Conservation (phyloP, 305 asterid genomes). For the Stenogyne calaminthoides region DNA sequence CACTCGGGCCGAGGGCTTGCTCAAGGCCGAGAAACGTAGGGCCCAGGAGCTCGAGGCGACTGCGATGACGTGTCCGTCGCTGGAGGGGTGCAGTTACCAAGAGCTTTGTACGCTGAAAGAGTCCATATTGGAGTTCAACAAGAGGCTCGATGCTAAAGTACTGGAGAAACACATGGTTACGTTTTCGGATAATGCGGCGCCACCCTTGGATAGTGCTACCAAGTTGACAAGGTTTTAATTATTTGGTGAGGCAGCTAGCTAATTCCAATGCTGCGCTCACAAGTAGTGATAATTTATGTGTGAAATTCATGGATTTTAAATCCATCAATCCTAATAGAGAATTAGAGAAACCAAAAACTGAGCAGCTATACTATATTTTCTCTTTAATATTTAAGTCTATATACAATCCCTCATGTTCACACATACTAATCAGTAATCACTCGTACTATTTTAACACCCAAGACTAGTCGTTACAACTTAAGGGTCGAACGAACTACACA, state of each 20-base stretch:
- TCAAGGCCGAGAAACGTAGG: constrained; percentile 27
- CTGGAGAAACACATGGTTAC: constrained; percentile 18
- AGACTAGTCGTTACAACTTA: no score
- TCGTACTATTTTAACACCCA: no score
- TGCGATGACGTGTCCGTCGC: constrained; percentile 18
- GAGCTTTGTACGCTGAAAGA: constrained; percentile 31
- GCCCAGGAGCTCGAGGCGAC: constrained; percentile 31
- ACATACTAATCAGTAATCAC: no score
- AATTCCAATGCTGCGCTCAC: background rate
- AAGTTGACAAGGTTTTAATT: background rate
- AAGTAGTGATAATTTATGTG: background rate
- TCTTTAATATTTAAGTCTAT: no score
- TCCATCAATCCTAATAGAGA: no score
- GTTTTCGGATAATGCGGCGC: background rate
- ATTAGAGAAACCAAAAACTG: no score
- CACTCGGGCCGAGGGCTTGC: constrained; percentile 37
- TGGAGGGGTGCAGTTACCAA: constrained; percentile 5
- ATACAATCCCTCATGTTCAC: no score
- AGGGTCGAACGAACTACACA: no score
- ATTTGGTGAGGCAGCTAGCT: background rate
- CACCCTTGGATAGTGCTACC: background rate
- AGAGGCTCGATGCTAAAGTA: constrained; percentile 27
- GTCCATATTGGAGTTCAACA: constrained; percentile 32
- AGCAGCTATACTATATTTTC: no score
- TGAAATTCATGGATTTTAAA: no score